phyloP scores from a whole-genome alignment of 108 stramenopile genomes.

The Nitzschia sp. region DNA sequence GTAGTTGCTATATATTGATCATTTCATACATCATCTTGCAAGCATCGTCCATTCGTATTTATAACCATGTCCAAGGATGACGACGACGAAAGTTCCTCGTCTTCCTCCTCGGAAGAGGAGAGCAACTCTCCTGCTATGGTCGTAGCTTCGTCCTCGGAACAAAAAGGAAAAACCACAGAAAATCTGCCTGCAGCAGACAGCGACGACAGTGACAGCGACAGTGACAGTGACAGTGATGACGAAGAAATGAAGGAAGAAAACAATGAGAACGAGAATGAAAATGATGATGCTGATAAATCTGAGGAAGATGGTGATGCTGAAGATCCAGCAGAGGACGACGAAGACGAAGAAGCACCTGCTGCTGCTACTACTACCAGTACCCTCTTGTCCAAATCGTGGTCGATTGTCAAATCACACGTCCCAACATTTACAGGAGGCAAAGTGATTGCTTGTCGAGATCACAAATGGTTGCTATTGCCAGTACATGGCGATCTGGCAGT shows the following conservation, averaged over 20 bases:
- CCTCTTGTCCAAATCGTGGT: constrained; percentile 83
- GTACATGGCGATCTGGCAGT: constrained; percentile 77
- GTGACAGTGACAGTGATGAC: background rate
- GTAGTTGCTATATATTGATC: no score
- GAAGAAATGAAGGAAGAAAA: background rate
- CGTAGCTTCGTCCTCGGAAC: background rate
- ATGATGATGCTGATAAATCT: background rate
- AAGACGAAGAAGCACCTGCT: background rate
- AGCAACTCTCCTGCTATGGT: background rate
- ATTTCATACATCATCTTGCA: no score
- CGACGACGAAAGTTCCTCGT: background rate
- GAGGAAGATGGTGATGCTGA: background rate
- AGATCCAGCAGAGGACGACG: background rate
- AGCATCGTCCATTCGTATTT: no score
- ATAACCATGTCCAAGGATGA: background rate
- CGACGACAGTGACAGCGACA: no score
- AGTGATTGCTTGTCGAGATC: constrained; percentile 38
- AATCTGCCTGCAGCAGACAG: no score
- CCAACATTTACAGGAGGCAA: constrained; percentile 84
- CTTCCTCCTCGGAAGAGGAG: background rate
- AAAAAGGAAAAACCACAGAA: background rate
- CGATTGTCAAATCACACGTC: constrained; percentile 59
- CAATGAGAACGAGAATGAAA: background rate
- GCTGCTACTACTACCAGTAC: background rate
- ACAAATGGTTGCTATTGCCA: constrained; percentile 68